Percentiles rank a stretch among this genome's conserved stretches.
phyloP scores from a whole-genome alignment of 169 alveolate genomes.

The Plasmodium inui region DNA sequence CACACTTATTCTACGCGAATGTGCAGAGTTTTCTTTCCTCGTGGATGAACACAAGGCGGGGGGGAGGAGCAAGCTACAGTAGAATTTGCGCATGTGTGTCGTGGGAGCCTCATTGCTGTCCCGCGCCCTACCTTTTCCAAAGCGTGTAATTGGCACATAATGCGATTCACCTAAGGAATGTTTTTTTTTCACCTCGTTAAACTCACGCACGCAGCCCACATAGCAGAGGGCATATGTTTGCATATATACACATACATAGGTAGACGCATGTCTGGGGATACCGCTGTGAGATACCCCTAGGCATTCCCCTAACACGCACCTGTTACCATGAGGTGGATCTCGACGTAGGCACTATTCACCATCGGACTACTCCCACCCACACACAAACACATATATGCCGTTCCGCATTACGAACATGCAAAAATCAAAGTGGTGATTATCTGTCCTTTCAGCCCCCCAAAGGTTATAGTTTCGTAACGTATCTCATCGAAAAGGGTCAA shows the following conservation, averaged over 20 bases:
- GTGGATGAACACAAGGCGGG: not conserved
- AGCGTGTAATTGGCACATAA: not conserved
- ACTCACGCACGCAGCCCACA: not conserved
- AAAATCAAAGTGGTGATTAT: slow-evolving; percentile 50
- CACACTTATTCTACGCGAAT: not conserved
- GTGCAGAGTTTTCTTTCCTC: not conserved
- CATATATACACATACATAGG: not conserved
- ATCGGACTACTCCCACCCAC: not conserved
- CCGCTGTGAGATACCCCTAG: not conserved
- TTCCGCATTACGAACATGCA: not conserved
- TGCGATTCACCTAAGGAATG: not conserved
- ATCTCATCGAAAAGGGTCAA: slow-evolving; percentile 50
- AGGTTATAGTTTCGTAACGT: slow-evolving; percentile 50
- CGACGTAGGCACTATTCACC: not conserved
- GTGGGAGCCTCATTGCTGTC: not conserved
- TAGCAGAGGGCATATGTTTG: not conserved
- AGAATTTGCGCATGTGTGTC: not conserved
- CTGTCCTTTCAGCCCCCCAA: slow-evolving; percentile 37
- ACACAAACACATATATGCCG: not conserved
- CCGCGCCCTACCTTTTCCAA: not conserved
- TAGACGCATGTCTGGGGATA: not conserved
- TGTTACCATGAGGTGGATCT: not conserved
- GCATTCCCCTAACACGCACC: not conserved
- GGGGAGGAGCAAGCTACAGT: not conserved
- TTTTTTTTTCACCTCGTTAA: not conserved